A percentile compares a stretch with the other conserved stretches of the same genome.
phyloP scores from a whole-genome alignment of 2,329 filamentous ascomycete species.

The Teratosphaeria nubilosa region DNA sequence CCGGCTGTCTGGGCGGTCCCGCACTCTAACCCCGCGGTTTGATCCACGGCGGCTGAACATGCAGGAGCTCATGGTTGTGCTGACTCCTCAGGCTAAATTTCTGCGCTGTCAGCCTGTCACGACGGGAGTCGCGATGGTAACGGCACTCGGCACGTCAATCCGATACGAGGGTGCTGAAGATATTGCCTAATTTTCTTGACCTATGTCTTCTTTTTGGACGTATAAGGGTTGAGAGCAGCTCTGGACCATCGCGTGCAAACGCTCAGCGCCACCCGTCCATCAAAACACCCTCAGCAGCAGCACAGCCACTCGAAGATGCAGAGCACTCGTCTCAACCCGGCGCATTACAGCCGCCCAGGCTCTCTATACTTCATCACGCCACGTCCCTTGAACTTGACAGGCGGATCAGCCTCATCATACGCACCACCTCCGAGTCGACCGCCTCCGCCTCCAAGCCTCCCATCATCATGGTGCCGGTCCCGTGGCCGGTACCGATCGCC shows the following conservation, averaged over 20 bases:
- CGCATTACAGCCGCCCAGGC: conserved; percentile 3
- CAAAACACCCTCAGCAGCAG: background rate
- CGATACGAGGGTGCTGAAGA: too few relatives aligned
- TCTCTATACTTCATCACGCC: conserved; percentile 25
- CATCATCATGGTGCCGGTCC: conserved; percentile 22
- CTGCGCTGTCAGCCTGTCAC: background rate
- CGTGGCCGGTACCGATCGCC: conserved; percentile 15
- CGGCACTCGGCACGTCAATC: too few relatives aligned
- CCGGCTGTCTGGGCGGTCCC: background rate
- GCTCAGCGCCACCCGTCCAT: background rate
- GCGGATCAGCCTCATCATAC: conserved; percentile 19
- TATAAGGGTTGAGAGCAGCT: too few relatives aligned
- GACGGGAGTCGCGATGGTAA: too few relatives aligned
- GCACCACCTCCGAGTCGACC: conserved; percentile 11
- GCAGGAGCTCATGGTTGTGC: background rate
- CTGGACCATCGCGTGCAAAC: too few relatives aligned
- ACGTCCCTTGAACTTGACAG: conserved; percentile 31
- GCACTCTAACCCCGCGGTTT: background rate
- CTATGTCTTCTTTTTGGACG: too few relatives aligned
- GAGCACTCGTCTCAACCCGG: background rate
- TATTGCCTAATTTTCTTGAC: too few relatives aligned
- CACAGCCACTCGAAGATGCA: background rate
- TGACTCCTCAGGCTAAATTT: background rate
- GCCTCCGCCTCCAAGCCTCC: conserved; percentile 27
- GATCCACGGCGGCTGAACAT: background rate